These are phyloP conservation scores for Penicillium sclerotiorum DNA, from an alignment of 2,329 filamentous ascomycete species.

Conservation along the genomic window DNA sequence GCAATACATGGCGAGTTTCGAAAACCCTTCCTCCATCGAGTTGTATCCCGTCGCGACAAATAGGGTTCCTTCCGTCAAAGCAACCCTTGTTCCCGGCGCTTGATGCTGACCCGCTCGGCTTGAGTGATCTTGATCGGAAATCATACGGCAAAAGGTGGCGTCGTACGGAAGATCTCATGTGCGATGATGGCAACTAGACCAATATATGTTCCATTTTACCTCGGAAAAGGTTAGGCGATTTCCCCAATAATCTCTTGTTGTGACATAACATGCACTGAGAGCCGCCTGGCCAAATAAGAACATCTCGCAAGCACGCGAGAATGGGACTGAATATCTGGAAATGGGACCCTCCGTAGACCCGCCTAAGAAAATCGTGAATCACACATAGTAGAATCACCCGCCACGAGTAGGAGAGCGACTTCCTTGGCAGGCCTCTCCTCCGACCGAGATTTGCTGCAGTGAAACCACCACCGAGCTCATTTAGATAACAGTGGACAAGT, in stretches of 20 bases:
- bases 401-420: not conserved
- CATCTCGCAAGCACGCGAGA: not conserved
- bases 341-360: not conserved
- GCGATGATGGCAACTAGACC: not conserved
- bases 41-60: not conserved
- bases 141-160: not conserved
- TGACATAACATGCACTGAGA: not conserved
- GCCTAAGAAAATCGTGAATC: not conserved
- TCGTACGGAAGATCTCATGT: not conserved
- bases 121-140: not conserved
- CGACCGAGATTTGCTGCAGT: not conserved
- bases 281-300: not conserved
- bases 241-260: not conserved
- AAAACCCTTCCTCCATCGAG: not conserved
- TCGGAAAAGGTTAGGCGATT: not conserved
- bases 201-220: not conserved
- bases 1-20: not conserved
- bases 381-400: not conserved
- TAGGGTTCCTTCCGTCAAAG: not conserved
- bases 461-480: not conserved
- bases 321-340: too few relatives aligned
- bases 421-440: not conserved
- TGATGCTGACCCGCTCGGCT: not conserved
- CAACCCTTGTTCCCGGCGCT: not conserved
- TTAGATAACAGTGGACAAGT: not conserved